Base-by-base conservation (phyloP, 345 rosid genomes). In the Eucalyptus sp. region DNA sequence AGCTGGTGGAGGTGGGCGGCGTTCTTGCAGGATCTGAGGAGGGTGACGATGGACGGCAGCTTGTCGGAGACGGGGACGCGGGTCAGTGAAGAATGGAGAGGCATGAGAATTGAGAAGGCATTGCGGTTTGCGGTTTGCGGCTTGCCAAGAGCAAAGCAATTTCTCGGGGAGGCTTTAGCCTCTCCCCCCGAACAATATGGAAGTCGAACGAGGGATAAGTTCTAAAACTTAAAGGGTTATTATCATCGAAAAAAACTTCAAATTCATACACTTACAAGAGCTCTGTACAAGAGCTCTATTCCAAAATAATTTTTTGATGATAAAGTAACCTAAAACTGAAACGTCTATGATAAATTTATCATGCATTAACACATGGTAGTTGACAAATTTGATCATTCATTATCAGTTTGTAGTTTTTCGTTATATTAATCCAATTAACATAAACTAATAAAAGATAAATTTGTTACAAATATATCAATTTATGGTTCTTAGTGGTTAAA, bases 1-100 rank as follows among this genome's bases (percentile, higher is more conserved):
- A 97, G 89, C 90, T 95, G 98, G 60, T 91, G 90, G 86, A 96
- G 93, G 46, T 95, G 95, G 37, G 33, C 58, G 29, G 87, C 90
- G 66, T 90, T 90, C 91, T 89, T 93, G 94, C 96, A 95, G 50
- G 92, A 90, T 80, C 90, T 92, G 84, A 97, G 90, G 62, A 96
- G 95, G 52, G 91, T 89, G 83, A 91, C 91, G 87, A 95, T 71
- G 14, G 97, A 95, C 8, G 94, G 89, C 31, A 88, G 91, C 60
- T 17, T 29, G 4, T 50, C 52, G 81, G 71, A 25, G 86, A 87
- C 88, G 29, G 89, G 87, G 89, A 52, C 13, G 86, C 60, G 8
- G 48, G 66, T 1, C 22, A 87, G 66, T 7, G 27, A 60, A 14
- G 90, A 14, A 56, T 88, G 90, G 86, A 86, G 86, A 90, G 93